Percentiles rank a stretch among this genome's conserved stretches.
These are phyloP conservation scores for Bipolaris zeicola DNA, from an alignment of 2,329 filamentous ascomycete genomes.

Conservation along the genomic window DNA sequence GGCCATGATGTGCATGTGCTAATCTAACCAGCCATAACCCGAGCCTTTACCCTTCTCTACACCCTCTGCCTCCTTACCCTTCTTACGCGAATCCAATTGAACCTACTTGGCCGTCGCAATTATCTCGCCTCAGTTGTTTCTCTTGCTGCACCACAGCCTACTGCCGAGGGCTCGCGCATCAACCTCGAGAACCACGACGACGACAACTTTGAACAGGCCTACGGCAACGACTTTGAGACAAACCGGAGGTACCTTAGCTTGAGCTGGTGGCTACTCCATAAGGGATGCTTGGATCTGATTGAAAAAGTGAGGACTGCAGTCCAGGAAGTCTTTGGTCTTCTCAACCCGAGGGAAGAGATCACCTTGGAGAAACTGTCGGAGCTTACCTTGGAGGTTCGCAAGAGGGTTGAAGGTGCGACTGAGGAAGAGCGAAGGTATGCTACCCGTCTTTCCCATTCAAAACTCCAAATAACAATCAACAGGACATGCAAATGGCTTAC, in stretches of 20 bases:
- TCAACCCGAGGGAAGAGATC: conserved; percentile 88
- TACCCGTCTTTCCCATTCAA: neutral
- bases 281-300: conserved; percentile 84
- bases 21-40: conserved; percentile 72
- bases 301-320: conserved; percentile 83
- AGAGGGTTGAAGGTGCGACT: conserved; percentile 78
- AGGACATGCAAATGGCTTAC: conserved; percentile 74
- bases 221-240: conserved; percentile 93
- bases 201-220: conserved; percentile 77
- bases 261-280: conserved; percentile 96
- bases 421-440: conserved; percentile 64
- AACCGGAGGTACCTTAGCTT: conserved; percentile 95
- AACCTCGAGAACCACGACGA: conserved; percentile 93
- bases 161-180: conserved; percentile 74
- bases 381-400: conserved; percentile 81
- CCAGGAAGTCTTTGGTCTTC: conserved; percentile 82
- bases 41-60: conserved; percentile 90
- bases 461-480: conserved; percentile 13
- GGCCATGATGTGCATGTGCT: conserved; percentile 23
- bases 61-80: conserved; percentile 87
- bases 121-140: conserved; percentile 96
- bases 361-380: conserved; percentile 79
- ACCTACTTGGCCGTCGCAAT: conserved; percentile 90
- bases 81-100: conserved; percentile 93
- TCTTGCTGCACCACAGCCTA: conserved; percentile 71